Evolutionary conservation across 78 protist genomes (phyloP).

Genomic region (Polysphondylium violaceum): DNA sequence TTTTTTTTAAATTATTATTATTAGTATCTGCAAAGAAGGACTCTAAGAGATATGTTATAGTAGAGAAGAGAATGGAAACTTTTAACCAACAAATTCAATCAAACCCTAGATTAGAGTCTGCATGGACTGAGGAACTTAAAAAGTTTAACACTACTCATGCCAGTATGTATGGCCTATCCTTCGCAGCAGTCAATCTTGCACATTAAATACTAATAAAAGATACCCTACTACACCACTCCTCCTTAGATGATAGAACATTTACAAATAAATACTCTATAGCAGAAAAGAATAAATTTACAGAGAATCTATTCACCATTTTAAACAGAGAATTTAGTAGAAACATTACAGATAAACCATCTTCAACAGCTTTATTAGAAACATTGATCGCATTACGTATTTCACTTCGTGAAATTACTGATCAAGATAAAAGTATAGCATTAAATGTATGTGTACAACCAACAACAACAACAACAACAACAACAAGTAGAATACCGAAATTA

Average conservation of each 20-base stretch:
- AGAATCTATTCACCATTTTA: slow-evolving; percentile 35
- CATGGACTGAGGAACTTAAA: slow-evolving; percentile 49
- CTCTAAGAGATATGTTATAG: too few relatives aligned
- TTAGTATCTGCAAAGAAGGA: too few relatives aligned
- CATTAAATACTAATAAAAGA: too few relatives aligned
- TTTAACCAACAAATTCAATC: slow-evolving; percentile 35
- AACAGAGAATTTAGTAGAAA: slow-evolving; percentile 15
- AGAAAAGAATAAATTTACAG: slow-evolving; percentile 14
- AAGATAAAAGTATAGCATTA: slow-evolving; percentile 1
- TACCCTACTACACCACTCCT: not conserved
- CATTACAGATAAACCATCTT: slow-evolving; percentile 9
- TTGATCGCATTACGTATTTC: slow-evolving; percentile 43
- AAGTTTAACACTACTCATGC: slow-evolving; percentile 25
- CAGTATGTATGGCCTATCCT: not conserved
- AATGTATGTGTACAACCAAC: not conserved
- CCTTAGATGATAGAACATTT: slow-evolving; percentile 54
- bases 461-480: not conserved
- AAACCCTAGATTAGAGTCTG: not conserved
- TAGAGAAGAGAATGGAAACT: too few relatives aligned
- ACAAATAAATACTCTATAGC: not conserved
- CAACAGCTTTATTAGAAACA: not conserved
- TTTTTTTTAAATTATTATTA: too few relatives aligned
- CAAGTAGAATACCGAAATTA: not conserved
- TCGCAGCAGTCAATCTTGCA: not conserved
- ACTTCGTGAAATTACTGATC: slow-evolving; percentile 16